Percentiles rank a stretch among this genome's conserved stretches.
phyloP scores from a whole-genome alignment of 1,139 yeast species.

The Saccharomycopsis crataegensis region DNA sequence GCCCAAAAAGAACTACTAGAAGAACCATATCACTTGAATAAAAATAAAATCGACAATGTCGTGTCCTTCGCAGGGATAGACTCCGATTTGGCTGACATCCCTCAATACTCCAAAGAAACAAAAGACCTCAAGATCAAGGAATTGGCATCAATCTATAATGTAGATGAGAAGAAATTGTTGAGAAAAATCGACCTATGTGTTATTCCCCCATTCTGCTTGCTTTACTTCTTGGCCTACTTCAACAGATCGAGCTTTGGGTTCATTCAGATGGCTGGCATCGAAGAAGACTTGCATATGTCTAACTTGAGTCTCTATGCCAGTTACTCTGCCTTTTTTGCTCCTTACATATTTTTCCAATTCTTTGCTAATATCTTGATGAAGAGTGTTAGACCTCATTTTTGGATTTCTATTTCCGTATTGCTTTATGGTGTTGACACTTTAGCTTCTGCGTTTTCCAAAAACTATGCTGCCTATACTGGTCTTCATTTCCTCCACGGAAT shows the following conservation, averaged over 20 bases:
- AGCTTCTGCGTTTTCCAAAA: constrained; percentile 56
- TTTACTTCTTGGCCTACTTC: constrained; percentile 61
- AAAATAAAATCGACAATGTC: constrained; percentile 5
- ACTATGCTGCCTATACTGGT: constrained; percentile 48
- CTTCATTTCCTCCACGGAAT: constrained; percentile 59
- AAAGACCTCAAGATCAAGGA: constrained; percentile 26
- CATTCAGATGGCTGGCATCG: constrained; percentile 61
- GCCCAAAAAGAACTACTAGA: constrained; percentile 1
- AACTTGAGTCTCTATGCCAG: constrained; percentile 52
- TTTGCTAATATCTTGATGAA: constrained; percentile 59
- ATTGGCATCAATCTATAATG: constrained; percentile 32
- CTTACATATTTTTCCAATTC: constrained; percentile 61
- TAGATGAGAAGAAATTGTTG: constrained; percentile 42
- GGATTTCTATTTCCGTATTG: constrained; percentile 25
- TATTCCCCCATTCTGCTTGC: constrained; percentile 61
- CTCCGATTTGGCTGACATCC: no score
- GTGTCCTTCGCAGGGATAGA: not conserved
- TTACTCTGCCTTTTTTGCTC: constrained; percentile 66
- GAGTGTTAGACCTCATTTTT: constrained; percentile 50
- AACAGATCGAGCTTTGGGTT: constrained; percentile 71
- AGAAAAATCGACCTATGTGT: constrained; percentile 58
- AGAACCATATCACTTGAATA: not conserved
- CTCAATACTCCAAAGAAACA: constrained; percentile 16
- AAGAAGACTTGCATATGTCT: constrained; percentile 40
- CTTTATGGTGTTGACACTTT: constrained; percentile 47